A percentile compares a stretch with the other conserved stretches of the same genome.
phyloP scores from a whole-genome alignment of 2,329 filamentous ascomycete species.

The Xenoacremonium recifei region DNA sequence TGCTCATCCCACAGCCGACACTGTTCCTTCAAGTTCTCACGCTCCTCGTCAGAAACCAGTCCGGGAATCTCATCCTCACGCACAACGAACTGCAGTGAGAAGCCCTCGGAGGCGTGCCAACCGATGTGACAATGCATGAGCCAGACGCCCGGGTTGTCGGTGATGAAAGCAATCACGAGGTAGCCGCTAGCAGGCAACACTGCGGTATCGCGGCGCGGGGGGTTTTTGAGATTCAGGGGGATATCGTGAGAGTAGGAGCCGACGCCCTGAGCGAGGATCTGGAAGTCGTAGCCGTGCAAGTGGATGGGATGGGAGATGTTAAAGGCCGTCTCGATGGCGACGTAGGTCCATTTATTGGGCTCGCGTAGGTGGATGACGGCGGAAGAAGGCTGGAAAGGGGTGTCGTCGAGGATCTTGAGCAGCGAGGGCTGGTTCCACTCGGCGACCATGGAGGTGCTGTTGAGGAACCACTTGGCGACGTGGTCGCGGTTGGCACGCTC shows the following conservation, averaged over 20 bases:
- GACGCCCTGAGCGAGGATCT: slow-evolving; percentile 22
- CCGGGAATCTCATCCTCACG: slow-evolving; percentile 19
- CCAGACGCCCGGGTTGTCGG: slow-evolving; percentile 50
- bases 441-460: slow-evolving; percentile 30
- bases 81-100: slow-evolving; percentile 21
- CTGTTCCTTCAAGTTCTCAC: slow-evolving; percentile 10
- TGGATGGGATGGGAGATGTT: slow-evolving; percentile 34
- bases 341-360: slow-evolving; percentile 28
- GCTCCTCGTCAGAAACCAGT: slow-evolving; percentile 14
- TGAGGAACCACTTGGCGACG: slow-evolving; percentile 42
- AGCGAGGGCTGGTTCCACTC: slow-evolving; percentile 32
- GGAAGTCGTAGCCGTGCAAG: slow-evolving; percentile 36
- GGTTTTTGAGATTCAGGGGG: slow-evolving; percentile 33
- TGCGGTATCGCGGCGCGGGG: slow-evolving; percentile 51
- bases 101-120: slow-evolving; percentile 23
- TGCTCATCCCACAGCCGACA: slow-evolving; percentile 16
- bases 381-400: slow-evolving; percentile 20
- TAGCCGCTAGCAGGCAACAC: slow-evolving; percentile 43
- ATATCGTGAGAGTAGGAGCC: slow-evolving; percentile 19
- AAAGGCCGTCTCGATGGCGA: slow-evolving; percentile 24
- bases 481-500: slow-evolving; percentile 19
- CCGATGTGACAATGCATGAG: slow-evolving; percentile 49
- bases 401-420: slow-evolving; percentile 17
- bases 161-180: slow-evolving; percentile 49
- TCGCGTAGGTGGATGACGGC: slow-evolving; percentile 28